Base-by-base conservation (phyloP, 2,329 filamentous ascomycete genomes). In the Sporothrix globosa region DNA sequence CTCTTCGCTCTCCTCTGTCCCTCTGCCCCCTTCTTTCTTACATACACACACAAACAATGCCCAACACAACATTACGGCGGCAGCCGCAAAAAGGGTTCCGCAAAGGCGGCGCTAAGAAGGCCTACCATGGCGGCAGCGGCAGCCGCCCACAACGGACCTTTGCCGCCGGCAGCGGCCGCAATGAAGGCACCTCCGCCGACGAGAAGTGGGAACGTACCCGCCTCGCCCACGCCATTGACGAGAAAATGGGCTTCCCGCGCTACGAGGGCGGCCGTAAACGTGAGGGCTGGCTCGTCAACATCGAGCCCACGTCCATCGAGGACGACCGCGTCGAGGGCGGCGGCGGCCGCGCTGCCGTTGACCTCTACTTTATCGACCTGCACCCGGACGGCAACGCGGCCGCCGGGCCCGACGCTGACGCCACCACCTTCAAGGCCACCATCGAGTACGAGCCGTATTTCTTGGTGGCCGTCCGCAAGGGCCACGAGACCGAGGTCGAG, bases 361-460 rank as follows among this genome's bases (percentile, higher is more conserved):
- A 99, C 82, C 97, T 93, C 81, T 99, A 97, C 83, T 99, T 99
- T 81, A 91, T 99, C 72, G 92, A 94, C 76, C 92, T 95, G 1
- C 95, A 92, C 13, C 88, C 98, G 70, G 95, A 98, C 82, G 97
- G 93, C 81, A 98, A 97, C 83, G 98, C 97, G 46, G 19, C 27
- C 19, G n/a, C 27, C 1, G 46, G 44, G 11, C 91, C 98, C 71
- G 91, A 93, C 76, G 92, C 95, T 71, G 92, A 97, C 76, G 87
- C 92, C 17, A 88, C 90, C 65, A 95, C 91, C 5, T 99, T 99
- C 86, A 99, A 99, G 80, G 94, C 96, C 13, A 97, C 94, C 0
- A 83, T 99, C 74, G 93, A 97, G 82, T 98, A 97, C 79, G 93
- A 98, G 76, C 96, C 96, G 0, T 99, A 99, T 82, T 97, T 99